Base-by-base conservation (phyloP, 2,329 filamentous ascomycete genomes). In the Dichotomopilus funicola region DNA sequence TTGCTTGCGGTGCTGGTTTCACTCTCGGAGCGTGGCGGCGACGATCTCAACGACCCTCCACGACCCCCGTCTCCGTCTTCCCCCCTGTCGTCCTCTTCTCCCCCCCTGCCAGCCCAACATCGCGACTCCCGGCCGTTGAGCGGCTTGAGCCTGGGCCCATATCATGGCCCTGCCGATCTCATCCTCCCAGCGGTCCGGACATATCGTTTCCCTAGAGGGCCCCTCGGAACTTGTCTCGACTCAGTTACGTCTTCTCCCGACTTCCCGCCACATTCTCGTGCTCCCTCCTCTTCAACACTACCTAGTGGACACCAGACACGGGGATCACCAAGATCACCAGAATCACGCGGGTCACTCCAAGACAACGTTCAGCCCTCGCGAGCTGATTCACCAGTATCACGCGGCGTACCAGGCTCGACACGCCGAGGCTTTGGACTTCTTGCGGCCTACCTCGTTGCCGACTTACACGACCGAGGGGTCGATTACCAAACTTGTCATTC, bases 201-300 rank as follows among this genome's bases (percentile, higher is more conserved):
- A 74, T 64, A 68, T 86, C 52, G 73, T 86, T 51, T 80, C 82
- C 59, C 76, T 86, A 54, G 83, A 86, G 64, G 83, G 83, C 5
- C 73, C 79, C 36, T 63, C 68, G 31, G 77, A 83, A 46, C 70
- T 73, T 35, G 73, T 86, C 35, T 76, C 78, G 31, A 83, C 80
- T 3, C 83, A 86, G 62, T 69, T 86, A 41, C 77, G 77, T 47
- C 73, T 86, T 3, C 74, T 86, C 9, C 83, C 83, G 7, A 75
- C 73, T 3, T 85, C 81, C 1, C 69, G 78, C 0, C 78, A 83
- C 55, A 77, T 86, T 40, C 67, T 85, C 31, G 73, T 84, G 38
- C 70, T 86, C 1, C 81, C 82, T 0, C 68, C 69, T 36, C 60
- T 82, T n/a, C 68, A 77, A 56, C 70, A 72, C 37, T 82, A 81